A percentile compares a stretch with the other conserved stretches of the same genome.
Evolutionary conservation across 2,329 filamentous ascomycete genomes (phyloP).

Genomic region (Blumeria hordei): DNA sequence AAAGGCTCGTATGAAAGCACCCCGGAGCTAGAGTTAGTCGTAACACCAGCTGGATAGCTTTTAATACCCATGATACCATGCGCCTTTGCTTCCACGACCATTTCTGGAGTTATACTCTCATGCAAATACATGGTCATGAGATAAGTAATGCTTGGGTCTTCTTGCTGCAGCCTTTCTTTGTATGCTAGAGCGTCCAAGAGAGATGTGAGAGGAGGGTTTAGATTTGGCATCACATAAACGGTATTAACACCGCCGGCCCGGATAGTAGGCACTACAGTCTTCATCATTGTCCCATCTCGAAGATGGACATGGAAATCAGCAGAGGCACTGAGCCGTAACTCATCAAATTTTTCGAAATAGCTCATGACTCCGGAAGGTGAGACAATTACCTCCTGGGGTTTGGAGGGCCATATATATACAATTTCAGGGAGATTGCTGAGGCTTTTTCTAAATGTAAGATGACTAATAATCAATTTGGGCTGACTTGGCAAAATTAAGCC

Average conservation of each 20-base stretch:
- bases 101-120: slow-evolving; percentile 10
- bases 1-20: slow-evolving; percentile 47
- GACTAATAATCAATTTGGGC: too few species aligned
- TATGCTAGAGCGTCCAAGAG: slow-evolving; percentile 42
- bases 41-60: slow-evolving; percentile 28
- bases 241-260: slow-evolving; percentile 35
- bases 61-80: slow-evolving; percentile 13
- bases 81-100: slow-evolving; percentile 10
- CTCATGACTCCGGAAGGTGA: too few species aligned
- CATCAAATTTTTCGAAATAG: slow-evolving; percentile 7
- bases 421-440: too few species aligned
- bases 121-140: slow-evolving; percentile 42
- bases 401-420: too few species aligned
- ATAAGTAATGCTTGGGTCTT: slow-evolving; percentile 38
- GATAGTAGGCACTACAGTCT: slow-evolving; percentile 28
- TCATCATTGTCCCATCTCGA: slow-evolving; percentile 41
- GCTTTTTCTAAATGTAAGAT: too few species aligned
- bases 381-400: too few species aligned
- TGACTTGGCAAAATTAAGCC: too few species aligned
- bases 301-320: slow-evolving; percentile 43
- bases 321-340: slow-evolving; percentile 32
- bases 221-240: slow-evolving; percentile 31
- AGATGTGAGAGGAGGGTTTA: slow-evolving; percentile 36
- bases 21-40: slow-evolving; percentile 42
- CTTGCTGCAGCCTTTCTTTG: slow-evolving; percentile 30